A percentile compares a stretch with the other conserved stretches of the same genome.
These are phyloP conservation scores for Neurospora intermedia DNA, from an alignment of 495 filamentous ascomycete genomes.

Conservation along the genomic window DNA sequence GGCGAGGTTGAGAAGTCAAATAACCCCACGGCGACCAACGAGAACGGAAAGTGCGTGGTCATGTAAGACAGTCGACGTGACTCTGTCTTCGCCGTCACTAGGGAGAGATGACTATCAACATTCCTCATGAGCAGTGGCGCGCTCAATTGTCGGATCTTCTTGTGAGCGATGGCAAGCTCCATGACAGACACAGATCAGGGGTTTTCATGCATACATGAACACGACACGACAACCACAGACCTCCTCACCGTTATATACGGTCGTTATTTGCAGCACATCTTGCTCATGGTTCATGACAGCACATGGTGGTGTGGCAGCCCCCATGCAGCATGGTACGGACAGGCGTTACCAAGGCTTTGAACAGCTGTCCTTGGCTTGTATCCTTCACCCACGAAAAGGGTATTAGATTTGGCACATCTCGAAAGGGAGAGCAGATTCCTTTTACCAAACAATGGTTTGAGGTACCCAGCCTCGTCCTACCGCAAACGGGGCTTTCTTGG, in stretches of 20 bases:
- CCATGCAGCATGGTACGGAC: background rate
- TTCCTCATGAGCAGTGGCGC: background rate
- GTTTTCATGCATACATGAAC: background rate
- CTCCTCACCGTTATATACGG: background rate
- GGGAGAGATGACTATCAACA: background rate
- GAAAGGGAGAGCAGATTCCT: background rate
- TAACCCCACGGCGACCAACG: constrained; percentile 74
- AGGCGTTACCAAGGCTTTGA: background rate
- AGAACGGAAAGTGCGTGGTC: constrained; percentile 65
- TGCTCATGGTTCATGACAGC: background rate
- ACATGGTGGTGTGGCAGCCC: background rate
- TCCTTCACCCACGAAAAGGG: background rate
- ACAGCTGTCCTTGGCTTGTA: background rate
- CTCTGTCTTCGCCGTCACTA: background rate
- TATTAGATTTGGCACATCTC: background rate
- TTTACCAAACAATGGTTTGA: background rate
- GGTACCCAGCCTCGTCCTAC: background rate
- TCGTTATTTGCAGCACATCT: background rate
- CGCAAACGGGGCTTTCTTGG: background rate
- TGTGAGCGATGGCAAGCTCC: background rate
- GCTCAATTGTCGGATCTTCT: background rate
- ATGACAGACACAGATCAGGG: background rate
- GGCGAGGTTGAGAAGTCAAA: constrained; percentile 89
- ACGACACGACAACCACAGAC: background rate
- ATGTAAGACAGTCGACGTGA: constrained; percentile 47